A percentile compares a stretch with the other conserved stretches of the same genome.
These are phyloP conservation scores for Alternaria alternata DNA, from an alignment of 2,329 filamentous ascomycete species.

Conservation along the genomic window DNA sequence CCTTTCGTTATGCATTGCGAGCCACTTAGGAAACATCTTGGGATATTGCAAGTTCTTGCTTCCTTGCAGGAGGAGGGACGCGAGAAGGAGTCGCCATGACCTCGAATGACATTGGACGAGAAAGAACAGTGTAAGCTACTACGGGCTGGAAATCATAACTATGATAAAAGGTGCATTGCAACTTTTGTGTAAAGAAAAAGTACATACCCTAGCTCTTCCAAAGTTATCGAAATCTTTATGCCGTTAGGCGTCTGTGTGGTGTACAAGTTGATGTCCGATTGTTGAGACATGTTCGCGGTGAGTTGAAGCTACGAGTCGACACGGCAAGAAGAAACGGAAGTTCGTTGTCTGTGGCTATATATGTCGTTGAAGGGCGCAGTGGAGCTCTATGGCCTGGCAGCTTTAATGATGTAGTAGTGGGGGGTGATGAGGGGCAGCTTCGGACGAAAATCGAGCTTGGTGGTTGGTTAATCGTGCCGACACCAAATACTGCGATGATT, in stretches of 20 bases:
- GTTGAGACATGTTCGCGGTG: conserved; percentile 33
- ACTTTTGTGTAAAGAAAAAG: not conserved
- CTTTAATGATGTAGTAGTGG: conserved; percentile 17
- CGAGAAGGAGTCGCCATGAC: not conserved
- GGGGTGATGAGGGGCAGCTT: conserved; percentile 36
- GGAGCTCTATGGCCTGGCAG: not conserved
- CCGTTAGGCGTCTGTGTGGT: conserved; percentile 87
- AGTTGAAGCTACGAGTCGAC: not conserved
- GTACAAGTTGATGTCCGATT: conserved; percentile 78
- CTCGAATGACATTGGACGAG: not conserved
- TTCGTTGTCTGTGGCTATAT: not conserved
- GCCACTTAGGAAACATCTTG: too few species aligned
- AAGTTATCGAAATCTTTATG: conserved; percentile 84
- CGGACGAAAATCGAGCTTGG: conserved; percentile 26
- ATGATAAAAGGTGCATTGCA: not conserved
- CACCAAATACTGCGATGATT: not conserved
- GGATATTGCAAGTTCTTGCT: too few species aligned
- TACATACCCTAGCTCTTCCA: conserved; percentile 77
- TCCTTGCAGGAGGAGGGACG: not conserved
- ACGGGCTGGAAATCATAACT: not conserved
- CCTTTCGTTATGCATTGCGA: not conserved
- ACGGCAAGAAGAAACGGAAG: not conserved
- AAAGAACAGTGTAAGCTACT: not conserved
- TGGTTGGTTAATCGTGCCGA: conserved; percentile 37
- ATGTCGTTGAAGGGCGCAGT: not conserved